Evolutionary conservation across 164 flowering plant species (phyloP).

Genomic region (Warburgia ugandensis): DNA sequence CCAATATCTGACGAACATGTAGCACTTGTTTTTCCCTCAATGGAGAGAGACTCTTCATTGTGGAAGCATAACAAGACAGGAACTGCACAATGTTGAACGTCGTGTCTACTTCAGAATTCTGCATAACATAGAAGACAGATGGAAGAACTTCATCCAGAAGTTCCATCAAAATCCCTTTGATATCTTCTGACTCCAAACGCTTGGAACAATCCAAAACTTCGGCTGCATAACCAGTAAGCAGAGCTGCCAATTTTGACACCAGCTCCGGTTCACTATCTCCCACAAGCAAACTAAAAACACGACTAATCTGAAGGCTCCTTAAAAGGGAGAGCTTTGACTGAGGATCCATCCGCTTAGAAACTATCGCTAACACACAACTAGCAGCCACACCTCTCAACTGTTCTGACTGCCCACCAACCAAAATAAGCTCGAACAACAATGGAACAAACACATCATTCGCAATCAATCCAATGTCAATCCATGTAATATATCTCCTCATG

Average conservation of each 20-base stretch:
- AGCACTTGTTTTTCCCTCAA: conserved; percentile 66
- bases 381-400: conserved; percentile 78
- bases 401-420: conserved; percentile 55
- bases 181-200: conserved; percentile 53
- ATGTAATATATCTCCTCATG: conserved; percentile 71
- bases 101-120: conserved; percentile 66
- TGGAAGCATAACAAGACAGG: conserved; percentile 69
- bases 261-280: conserved; percentile 65
- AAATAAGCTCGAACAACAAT: conserved; percentile 64
- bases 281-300: conserved; percentile 61
- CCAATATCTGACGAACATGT: conserved; percentile 76
- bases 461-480: conserved; percentile 93
- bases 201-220: conserved; percentile 81
- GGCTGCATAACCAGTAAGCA: conserved; percentile 75
- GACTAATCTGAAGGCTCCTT: conserved; percentile 62
- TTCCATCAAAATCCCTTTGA: conserved; percentile 39
- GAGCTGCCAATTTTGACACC: conserved; percentile 45
- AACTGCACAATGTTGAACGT: conserved; percentile 73
- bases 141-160: conserved; percentile 90
- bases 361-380: conserved; percentile 59
- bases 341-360: conserved; percentile 82
- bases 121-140: conserved; percentile 75
- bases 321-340: conserved; percentile 60
- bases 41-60: conserved; percentile 63
- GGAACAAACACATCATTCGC: conserved; percentile 70